A percentile compares a stretch with the other conserved stretches of the same genome.
phyloP scores from a whole-genome alignment of 768 basidiomycete genomes.

The Astraeus odoratus region DNA sequence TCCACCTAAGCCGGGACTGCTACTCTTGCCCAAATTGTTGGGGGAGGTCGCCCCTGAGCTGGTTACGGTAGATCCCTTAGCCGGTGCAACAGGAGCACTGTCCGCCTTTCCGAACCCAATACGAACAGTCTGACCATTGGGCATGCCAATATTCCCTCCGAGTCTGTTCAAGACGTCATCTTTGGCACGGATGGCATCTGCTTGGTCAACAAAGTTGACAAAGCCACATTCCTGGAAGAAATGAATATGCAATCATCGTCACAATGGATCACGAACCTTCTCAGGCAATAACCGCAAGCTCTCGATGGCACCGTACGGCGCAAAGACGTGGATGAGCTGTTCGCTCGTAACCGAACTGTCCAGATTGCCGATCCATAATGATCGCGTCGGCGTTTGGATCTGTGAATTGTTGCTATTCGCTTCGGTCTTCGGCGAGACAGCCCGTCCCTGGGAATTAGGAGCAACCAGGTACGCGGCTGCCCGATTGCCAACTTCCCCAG shows the following conservation, averaged over 20 bases:
- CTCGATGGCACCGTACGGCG: slow-evolving; percentile 95
- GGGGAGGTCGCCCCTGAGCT: slow-evolving; percentile 64
- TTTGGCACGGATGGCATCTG: slow-evolving; percentile 94
- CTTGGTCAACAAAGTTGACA: slow-evolving; percentile 95
- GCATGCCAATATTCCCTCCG: slow-evolving; percentile 90
- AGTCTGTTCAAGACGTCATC: slow-evolving; percentile 96
- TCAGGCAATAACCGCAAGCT: slow-evolving; percentile 91
- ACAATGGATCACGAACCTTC: slow-evolving; percentile 53
- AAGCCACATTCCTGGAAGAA: slow-evolving; percentile 86
- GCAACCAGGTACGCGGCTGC: slow-evolving; percentile 64
- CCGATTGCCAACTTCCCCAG: slow-evolving; percentile 46
- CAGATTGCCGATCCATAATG: slow-evolving; percentile 97
- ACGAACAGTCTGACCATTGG: slow-evolving; percentile 91
- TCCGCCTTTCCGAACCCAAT: slow-evolving; percentile 99
- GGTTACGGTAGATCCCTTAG: slow-evolving; percentile 61
- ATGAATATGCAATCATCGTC: slow-evolving; percentile 4
- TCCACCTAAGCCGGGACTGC: slow-evolving; percentile 51
- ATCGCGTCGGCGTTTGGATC: slow-evolving; percentile 89
- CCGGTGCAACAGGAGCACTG: slow-evolving; percentile 87
- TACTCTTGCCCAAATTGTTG: slow-evolving; percentile 41
- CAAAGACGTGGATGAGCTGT: slow-evolving; percentile 92
- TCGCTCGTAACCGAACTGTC: slow-evolving; percentile 93
- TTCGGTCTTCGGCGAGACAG: slow-evolving; percentile 81
- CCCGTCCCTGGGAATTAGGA: slow-evolving; percentile 61
- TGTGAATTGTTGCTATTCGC: slow-evolving; percentile 49